Conservation (phyloP, 1,284 basidiomycete genomes). For the Meripilus lineatus region DNA sequence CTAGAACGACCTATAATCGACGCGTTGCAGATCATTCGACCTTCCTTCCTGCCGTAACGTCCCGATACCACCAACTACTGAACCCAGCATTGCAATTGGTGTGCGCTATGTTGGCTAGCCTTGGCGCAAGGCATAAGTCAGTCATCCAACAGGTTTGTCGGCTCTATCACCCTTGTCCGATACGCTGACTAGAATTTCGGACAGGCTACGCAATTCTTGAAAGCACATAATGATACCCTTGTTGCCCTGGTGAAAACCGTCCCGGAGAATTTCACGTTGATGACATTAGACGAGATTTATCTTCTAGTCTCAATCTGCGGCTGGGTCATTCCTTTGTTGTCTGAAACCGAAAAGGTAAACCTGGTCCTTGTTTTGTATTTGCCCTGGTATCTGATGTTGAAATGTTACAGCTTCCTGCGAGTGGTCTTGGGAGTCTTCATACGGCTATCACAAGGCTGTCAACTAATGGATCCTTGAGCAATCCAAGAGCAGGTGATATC, state of each 20-base stretch:
- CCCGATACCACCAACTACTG: conserved; percentile 86
- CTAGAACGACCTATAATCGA: not conserved
- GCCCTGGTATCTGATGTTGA: too few species aligned
- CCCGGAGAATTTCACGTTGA: conserved; percentile 52
- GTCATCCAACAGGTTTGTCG: conserved; percentile 59
- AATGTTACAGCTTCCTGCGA: too few species aligned
- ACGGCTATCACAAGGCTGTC: too few species aligned
- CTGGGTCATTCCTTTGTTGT: too few species aligned
- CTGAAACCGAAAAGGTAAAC: too few species aligned
- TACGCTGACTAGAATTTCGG: not conserved
- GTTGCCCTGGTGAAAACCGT: conserved; percentile 76
- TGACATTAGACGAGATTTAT: conserved; percentile 73
- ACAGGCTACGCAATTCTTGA: conserved; percentile 73
- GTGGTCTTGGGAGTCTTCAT: too few species aligned
- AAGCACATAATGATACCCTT: conserved; percentile 76
- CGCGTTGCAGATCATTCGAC: conserved; percentile 1
- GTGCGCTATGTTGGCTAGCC: conserved; percentile 62
- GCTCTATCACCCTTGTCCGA: not conserved
- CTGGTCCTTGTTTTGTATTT: too few species aligned
- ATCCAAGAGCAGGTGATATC: too few species aligned
- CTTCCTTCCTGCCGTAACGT: conserved; percentile 65
- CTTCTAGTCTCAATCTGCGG: conserved; percentile 70
- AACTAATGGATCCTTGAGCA: too few species aligned
- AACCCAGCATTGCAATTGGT: conserved; percentile 82
- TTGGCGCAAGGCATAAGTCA: conserved; percentile 61